These are phyloP conservation scores for Trichosporon sp. DNA, from an alignment of 1,284 basidiomycete genomes.

Conservation along the genomic window DNA sequence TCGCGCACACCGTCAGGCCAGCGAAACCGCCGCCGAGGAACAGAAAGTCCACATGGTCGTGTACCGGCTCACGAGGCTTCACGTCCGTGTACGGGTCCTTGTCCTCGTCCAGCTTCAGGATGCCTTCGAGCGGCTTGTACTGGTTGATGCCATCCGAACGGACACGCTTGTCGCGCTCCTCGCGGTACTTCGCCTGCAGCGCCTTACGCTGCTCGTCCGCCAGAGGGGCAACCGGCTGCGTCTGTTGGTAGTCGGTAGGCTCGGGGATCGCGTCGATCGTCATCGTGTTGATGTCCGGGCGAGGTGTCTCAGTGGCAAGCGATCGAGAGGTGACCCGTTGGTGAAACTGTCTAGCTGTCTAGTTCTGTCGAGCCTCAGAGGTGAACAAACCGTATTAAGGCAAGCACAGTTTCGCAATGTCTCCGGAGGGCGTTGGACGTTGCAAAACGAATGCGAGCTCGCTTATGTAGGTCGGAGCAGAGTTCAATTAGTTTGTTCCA, in stretches of 20 bases:
- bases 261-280: slow-evolving; percentile 8
- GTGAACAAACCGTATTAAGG: neutral
- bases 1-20: slow-evolving; percentile 13
- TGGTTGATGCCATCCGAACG: slow-evolving; percentile 11
- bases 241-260: slow-evolving; percentile 1
- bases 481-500: neutral
- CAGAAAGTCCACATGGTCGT: slow-evolving; percentile 16
- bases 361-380: neutral
- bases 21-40: slow-evolving; percentile 19
- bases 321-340: neutral
- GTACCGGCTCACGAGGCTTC: slow-evolving; percentile 14
- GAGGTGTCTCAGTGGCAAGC: neutral
- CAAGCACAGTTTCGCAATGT: neutral
- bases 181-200: slow-evolving; percentile 10
- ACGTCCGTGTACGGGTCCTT: slow-evolving; percentile 15
- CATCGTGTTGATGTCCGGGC: neutral
- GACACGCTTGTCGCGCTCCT: slow-evolving; percentile 15
- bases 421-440: neutral
- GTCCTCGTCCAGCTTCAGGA: slow-evolving; percentile 7
- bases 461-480: neutral
- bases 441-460: neutral
- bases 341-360: neutral
- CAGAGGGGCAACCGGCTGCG: neutral
- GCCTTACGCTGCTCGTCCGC: slow-evolving; percentile 12
- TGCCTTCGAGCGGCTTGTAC: slow-evolving; percentile 7